Conservation (phyloP, 2,329 filamentous ascomycete species). For the Bipolaris cookei region DNA sequence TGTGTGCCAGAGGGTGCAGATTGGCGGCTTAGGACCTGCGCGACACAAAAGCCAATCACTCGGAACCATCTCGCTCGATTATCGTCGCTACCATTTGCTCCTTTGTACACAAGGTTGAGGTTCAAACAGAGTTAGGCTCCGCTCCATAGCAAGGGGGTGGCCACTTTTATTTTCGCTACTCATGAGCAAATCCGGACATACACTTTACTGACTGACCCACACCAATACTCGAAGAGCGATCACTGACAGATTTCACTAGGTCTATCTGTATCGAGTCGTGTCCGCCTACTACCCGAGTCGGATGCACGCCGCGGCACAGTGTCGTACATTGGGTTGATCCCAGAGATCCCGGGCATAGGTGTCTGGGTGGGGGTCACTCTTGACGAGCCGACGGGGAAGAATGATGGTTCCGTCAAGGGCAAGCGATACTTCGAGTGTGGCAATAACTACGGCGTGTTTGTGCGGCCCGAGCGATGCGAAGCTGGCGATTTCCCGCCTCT, state of each 20-base stretch:
- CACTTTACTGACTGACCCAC: conserved; percentile 1
- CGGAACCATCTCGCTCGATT: background rate
- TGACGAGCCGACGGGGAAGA: conserved; percentile 82
- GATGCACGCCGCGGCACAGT: conserved; percentile 73
- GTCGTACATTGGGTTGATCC: conserved; percentile 74
- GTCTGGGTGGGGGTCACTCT: conserved; percentile 75
- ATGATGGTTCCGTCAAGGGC: conserved; percentile 73
- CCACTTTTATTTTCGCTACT: background rate
- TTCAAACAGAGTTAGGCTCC: background rate
- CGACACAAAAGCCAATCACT: background rate
- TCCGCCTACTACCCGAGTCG: conserved; percentile 62
- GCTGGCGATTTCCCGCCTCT: conserved; percentile 71
- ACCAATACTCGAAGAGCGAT: background rate
- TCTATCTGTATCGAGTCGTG: conserved; percentile 35
- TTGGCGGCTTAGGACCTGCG: background rate
- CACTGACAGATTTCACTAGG: conserved; percentile 26
- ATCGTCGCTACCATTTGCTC: background rate
- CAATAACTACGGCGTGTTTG: conserved; percentile 77
- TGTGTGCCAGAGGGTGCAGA: conserved; percentile 20
- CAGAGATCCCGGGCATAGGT: conserved; percentile 71
- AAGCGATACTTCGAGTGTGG: conserved; percentile 73
- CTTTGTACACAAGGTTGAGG: background rate
- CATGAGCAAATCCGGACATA: conserved; percentile 1
- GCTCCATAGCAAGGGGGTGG: background rate
- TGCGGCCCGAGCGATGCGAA: conserved; percentile 78